Conservation (phyloP, 768 basidiomycete species). For the Tulasnella sp. region DNA sequence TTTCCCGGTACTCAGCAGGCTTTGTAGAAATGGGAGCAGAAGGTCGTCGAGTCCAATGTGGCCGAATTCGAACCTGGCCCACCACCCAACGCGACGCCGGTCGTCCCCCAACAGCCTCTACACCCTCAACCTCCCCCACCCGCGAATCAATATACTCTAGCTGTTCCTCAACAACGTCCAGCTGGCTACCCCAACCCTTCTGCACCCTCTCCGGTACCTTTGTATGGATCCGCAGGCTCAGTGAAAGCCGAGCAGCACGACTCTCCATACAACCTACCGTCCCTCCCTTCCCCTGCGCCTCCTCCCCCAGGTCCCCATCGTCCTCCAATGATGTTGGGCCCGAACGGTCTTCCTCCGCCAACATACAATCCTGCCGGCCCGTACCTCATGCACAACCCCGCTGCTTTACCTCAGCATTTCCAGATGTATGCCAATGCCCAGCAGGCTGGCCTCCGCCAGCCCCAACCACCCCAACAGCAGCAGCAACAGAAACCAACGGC, state of each 20-base stretch:
- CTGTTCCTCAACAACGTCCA: slow-evolving; percentile 12
- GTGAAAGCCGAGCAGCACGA: slow-evolving; percentile 67
- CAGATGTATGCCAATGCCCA: slow-evolving; percentile 5
- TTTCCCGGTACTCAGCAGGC: slow-evolving; percentile 15
- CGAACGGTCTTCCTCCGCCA: not conserved
- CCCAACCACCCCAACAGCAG: slow-evolving; percentile 9
- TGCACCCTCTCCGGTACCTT: slow-evolving; percentile 14
- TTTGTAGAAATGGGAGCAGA: slow-evolving; percentile 88
- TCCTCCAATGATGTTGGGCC: not conserved
- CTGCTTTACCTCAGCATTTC: slow-evolving; percentile 16
- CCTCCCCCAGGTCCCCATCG: slow-evolving; percentile 34
- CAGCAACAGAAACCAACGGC: slow-evolving; percentile 24
- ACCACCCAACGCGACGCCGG: slow-evolving; percentile 44
- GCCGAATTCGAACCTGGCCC: slow-evolving; percentile 77
- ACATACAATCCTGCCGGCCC: not conserved
- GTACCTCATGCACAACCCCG: slow-evolving; percentile 2
- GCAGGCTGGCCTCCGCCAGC: slow-evolving; percentile 19
- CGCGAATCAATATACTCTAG: slow-evolving; percentile 21
- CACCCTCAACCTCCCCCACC: slow-evolving; percentile 26
- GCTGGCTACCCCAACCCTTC: slow-evolving; percentile 1
- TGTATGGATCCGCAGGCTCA: not conserved
- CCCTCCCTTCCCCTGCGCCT: slow-evolving; percentile 60
- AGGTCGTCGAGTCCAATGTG: slow-evolving; percentile 89
- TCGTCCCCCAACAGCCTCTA: slow-evolving; percentile 53
- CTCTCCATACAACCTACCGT: slow-evolving; percentile 52